Percentiles rank a stretch among this genome's conserved stretches.
phyloP scores from a whole-genome alignment of 2,329 filamentous ascomycete species.

The Paramyrothecium roridum region DNA sequence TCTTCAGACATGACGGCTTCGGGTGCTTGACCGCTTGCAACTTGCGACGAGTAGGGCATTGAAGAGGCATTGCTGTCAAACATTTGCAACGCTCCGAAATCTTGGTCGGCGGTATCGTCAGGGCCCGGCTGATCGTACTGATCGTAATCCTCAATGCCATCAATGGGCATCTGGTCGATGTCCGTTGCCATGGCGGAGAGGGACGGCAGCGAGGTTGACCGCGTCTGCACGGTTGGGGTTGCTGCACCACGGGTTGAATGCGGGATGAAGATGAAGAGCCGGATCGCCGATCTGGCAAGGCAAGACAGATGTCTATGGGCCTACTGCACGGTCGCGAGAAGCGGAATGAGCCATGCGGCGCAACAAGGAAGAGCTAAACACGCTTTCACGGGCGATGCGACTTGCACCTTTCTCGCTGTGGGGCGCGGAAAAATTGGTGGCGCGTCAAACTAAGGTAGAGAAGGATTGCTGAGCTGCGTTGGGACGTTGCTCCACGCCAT shows the following conservation, averaged over 20 bases:
- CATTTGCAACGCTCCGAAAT: conserved; percentile 33
- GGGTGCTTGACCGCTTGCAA: conserved; percentile 16
- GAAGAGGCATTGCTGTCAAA: conserved; percentile 33
- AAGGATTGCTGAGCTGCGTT: conserved; percentile 1
- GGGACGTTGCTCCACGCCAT: conserved; percentile 1
- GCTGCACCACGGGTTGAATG: too few relatives aligned
- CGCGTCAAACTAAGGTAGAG: neutral
- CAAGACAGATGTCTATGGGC: neutral
- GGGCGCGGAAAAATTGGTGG: conserved; percentile 7
- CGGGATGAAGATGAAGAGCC: too few relatives aligned
- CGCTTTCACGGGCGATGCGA: neutral
- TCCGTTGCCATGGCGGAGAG: conserved; percentile 8
- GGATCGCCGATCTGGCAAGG: too few relatives aligned
- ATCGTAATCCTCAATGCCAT: conserved; percentile 18
- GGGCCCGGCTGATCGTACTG: conserved; percentile 15
- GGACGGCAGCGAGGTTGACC: neutral
- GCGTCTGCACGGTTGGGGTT: too few relatives aligned
- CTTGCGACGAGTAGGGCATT: conserved; percentile 25
- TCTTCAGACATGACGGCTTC: conserved; percentile 26
- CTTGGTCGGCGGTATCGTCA: conserved; percentile 19
- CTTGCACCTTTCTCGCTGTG: neutral
- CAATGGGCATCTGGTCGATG: conserved; percentile 15
- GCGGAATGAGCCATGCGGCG: neutral
- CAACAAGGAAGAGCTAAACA: neutral
- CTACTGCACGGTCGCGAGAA: neutral